A percentile compares a stretch with the other conserved stretches of the same genome.
Evolutionary conservation across 257 asterid species (phyloP).

Genomic region (Solanum dulcamara): DNA sequence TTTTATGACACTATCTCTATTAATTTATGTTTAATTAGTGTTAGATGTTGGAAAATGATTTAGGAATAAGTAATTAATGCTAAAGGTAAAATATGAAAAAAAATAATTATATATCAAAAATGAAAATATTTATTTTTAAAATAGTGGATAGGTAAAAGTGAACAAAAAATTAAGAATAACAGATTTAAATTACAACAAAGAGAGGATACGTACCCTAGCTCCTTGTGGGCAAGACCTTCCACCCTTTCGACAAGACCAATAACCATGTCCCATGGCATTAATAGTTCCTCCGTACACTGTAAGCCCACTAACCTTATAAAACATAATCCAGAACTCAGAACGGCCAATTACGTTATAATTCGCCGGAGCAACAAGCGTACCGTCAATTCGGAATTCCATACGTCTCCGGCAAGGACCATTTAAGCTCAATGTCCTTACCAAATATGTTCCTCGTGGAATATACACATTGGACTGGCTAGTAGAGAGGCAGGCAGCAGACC

Average conservation of each 20-base stretch:
- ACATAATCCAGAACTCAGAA: constrained; percentile 52
- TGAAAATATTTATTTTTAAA: too few species aligned
- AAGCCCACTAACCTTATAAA: constrained; percentile 45
- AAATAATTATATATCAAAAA: too few species aligned
- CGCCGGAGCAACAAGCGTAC: constrained; percentile 58
- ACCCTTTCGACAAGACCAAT: constrained; percentile 43
- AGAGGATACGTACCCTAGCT: constrained; percentile 36
- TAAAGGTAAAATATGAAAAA: too few species aligned
- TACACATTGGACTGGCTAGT: constrained; percentile 35
- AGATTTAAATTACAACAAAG: neutral
- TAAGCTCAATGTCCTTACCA: constrained; percentile 30
- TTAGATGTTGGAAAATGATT: too few species aligned
- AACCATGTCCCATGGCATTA: constrained; percentile 49
- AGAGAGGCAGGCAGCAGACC: constrained; percentile 65
- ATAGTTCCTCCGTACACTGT: constrained; percentile 48
- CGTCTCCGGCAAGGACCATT: constrained; percentile 56
- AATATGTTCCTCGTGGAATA: constrained; percentile 44
- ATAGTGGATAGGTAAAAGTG: too few species aligned
- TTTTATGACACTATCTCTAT: too few species aligned
- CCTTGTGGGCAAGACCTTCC: constrained; percentile 43
- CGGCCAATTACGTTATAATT: constrained; percentile 31
- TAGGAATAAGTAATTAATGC: too few species aligned
- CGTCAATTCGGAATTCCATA: constrained; percentile 36
- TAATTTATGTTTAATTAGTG: too few species aligned
- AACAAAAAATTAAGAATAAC: too few species aligned